phyloP scores from a whole-genome alignment of 2,329 filamentous ascomycete genomes.

The Fusarium sp. region DNA sequence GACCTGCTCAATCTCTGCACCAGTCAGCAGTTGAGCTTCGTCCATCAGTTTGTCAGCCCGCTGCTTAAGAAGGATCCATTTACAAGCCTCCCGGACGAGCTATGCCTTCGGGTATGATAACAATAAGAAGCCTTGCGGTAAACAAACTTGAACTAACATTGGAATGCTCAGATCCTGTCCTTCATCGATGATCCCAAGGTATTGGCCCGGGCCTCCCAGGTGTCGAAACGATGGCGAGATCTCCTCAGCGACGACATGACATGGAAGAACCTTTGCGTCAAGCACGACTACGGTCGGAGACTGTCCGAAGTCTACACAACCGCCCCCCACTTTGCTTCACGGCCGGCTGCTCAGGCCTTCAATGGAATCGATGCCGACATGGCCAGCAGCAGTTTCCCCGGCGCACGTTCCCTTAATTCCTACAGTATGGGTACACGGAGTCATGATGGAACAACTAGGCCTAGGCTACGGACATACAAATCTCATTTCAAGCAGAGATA shows the following conservation, averaged over 20 bases:
- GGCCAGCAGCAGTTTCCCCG: conserved; percentile 57
- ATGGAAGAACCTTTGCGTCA: conserved; percentile 97
- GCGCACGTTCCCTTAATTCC: conserved; percentile 52
- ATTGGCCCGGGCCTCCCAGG: conserved; percentile 90
- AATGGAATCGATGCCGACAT: conserved; percentile 53
- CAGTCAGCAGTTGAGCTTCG: conserved; percentile 93
- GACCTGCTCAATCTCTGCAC: conserved; percentile 95
- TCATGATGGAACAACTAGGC: conserved; percentile 63
- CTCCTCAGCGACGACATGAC: conserved; percentile 96
- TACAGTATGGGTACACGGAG: conserved; percentile 61
- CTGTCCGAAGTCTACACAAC: conserved; percentile 63
- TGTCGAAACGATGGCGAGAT: conserved; percentile 95
- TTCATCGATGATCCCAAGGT: conserved; percentile 98
- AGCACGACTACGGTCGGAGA: conserved; percentile 84
- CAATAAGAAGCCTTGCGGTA: neutral
- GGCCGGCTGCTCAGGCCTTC: conserved; percentile 46
- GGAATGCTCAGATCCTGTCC: conserved; percentile 78
- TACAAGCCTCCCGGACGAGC: conserved; percentile 88
- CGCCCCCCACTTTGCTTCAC: conserved; percentile 46
- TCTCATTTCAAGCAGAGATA: conserved; percentile 98
- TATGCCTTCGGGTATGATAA: conserved; percentile 84
- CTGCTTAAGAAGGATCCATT: conserved; percentile 97
- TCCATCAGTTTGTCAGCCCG: conserved; percentile 95
- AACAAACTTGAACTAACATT: conserved; percentile 4
- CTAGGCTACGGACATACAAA: conserved; percentile 86